Percentiles rank a stretch among this genome's conserved stretches.
Conservation (phyloP, 2,329 filamentous ascomycete genomes). For the Pestalotiopsis fici region DNA sequence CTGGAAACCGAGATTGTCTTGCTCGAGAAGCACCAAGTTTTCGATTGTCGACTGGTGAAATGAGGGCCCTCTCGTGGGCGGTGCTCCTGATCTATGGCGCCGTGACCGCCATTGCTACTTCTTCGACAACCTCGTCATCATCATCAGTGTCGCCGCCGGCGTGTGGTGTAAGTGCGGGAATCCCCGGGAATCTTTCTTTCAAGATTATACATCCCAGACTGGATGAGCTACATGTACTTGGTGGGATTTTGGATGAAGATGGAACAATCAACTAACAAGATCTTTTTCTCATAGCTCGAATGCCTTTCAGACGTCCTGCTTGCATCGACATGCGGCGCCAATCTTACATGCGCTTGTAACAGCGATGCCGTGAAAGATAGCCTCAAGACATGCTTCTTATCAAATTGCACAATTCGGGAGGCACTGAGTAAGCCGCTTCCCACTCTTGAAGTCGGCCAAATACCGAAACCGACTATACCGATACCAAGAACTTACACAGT, state of each 20-base stretch:
- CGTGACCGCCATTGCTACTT: background rate
- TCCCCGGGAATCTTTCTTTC: background rate
- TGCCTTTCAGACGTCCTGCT: background rate
- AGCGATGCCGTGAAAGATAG: background rate
- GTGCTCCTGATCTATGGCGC: background rate
- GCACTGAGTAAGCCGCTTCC: background rate
- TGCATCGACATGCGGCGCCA: background rate
- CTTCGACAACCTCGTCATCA: background rate
- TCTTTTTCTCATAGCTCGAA: background rate
- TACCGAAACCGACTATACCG: too few species aligned
- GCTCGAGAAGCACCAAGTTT: background rate
- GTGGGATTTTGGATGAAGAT: background rate
- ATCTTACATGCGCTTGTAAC: slow-evolving; percentile 3
- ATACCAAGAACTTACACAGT: background rate
- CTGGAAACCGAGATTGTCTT: background rate
- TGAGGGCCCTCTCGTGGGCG: background rate
- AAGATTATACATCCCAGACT: background rate
- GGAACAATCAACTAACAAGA: background rate
- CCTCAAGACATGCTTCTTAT: background rate
- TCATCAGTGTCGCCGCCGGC: background rate
- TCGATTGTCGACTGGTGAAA: background rate
- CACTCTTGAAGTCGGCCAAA: background rate
- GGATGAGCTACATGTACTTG: background rate
- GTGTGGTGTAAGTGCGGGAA: slow-evolving; percentile 3
- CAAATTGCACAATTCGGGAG: slow-evolving; percentile 4